Base-by-base conservation (phyloP, 2,329 filamentous ascomycete species). In the Aspergillus ustus region DNA sequence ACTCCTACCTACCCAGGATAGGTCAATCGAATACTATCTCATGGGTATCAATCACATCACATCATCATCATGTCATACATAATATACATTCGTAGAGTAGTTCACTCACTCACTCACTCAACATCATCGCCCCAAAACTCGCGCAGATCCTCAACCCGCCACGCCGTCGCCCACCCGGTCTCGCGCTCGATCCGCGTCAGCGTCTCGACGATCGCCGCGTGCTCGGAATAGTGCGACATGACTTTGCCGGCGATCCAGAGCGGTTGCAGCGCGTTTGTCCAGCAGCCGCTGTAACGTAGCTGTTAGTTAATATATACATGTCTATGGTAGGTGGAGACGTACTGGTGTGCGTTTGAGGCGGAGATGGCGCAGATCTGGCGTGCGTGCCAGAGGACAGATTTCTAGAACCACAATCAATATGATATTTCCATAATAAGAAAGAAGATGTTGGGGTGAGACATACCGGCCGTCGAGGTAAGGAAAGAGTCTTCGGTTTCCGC, bases 121-220 rank as follows among this genome's bases (percentile, higher is more conserved):
- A 52, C 40, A 40, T 72, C 70, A 49, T 82, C 78, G 0, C 83
- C 83, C 83, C 82, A 86, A 59, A 81, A 81, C 52, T 82, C 79
- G 50, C 78, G 80, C 51, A 86, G 52, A 69, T 86, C 83, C 17
- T 85, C 81, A 0, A 78, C 81, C 46, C 84, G 71, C 83, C 83
- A 86, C 61, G 77, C 76, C 0, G 84, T 85, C 3, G 79, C 78
- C 83, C 83, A 86, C 0, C 84, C 84, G 7, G 80, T 83, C 65
- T 84, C 81, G 29, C 73, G 73, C 72, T 85, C 83, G 37, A 86
- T 85, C 25, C 75, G 74, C 17, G 78, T 78, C 48, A 84, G 68
- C 15, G 84, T 71, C 11, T 81, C 76, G 11, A 85, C 40, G n/a
- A 86, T 83, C 59, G 67, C 81, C 55, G 60, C 73, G 65, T 74